Conservation (phyloP, 1,139 yeast genomes). For the Ogataea hybrid region DNA sequence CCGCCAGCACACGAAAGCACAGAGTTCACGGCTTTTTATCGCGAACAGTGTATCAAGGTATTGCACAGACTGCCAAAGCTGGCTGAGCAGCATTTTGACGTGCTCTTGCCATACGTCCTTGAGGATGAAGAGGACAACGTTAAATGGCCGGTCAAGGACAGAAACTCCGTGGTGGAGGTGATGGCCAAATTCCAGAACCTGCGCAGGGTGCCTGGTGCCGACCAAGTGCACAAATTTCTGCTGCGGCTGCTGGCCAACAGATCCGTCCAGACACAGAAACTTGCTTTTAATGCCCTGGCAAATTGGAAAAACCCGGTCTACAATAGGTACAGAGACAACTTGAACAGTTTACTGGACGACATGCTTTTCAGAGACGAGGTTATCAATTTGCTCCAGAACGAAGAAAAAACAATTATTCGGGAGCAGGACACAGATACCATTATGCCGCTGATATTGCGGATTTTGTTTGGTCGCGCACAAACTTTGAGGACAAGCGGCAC, state of each 20-base stretch:
- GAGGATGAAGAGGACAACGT: constrained; percentile 33
- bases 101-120: constrained; percentile 56
- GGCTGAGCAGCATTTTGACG: constrained; percentile 61
- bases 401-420: constrained; percentile 56
- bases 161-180: constrained; percentile 56
- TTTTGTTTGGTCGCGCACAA: constrained; percentile 86
- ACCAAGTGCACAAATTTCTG: constrained; percentile 52
- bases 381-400: constrained; percentile 53
- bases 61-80: constrained; percentile 56
- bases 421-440: constrained; percentile 55
- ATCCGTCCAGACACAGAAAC: constrained; percentile 60
- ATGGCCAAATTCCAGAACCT: constrained; percentile 67
- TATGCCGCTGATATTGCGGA: constrained; percentile 73
- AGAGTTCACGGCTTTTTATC: constrained; percentile 39
- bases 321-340: constrained; percentile 68
- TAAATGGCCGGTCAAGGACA: constrained; percentile 62
- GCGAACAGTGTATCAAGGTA: constrained; percentile 49
- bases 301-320: constrained; percentile 60
- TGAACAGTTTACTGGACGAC: constrained; percentile 77
- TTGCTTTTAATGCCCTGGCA: constrained; percentile 71
- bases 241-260: constrained; percentile 62
- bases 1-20: constrained; percentile 36
- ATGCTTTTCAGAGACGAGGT: constrained; percentile 84
- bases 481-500: constrained; percentile 56
- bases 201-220: constrained; percentile 49